Base-by-base conservation (phyloP, 495 filamentous ascomycete species). In the Cercophora sp. region DNA sequence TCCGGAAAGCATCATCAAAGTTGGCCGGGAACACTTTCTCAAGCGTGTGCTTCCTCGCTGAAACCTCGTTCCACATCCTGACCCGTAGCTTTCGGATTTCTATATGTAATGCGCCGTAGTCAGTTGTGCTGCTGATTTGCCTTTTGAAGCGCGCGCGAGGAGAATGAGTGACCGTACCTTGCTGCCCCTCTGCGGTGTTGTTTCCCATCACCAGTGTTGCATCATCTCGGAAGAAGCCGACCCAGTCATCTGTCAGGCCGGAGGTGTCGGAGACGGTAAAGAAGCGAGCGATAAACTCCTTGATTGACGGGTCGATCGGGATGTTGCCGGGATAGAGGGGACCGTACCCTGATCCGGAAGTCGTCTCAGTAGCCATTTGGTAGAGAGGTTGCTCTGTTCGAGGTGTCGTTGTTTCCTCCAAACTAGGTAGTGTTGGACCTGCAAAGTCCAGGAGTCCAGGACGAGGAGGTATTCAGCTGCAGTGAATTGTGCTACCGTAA, bases 221-320 rank as follows among this genome's bases (percentile, higher is more conserved):
- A 20, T 63, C 60, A 0, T 66, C 58, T 6, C 37, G n/a, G 55
- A 74, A 75, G 32, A 45, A 65, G 19, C 37, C 52, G 23, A 69
- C 56, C 72, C 72, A 75, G 34, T 70, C 65, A n/a, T 68, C 67
- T 25, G 65, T 66, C 36, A 45, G 44, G 11, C 55, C 57, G 2
- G 59, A 52, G 11, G 64, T 58, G 48, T 75, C 72, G 9, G 72
- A 75, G 19, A 56, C 50, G 9, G 60, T 53, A 56, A 64, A 75
- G 55, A 75, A 75, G 6, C 36, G 23, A 27, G 54, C 23, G 53
- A 75, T 61, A 37, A 73, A 74, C 1, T 49, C 13, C 42, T 59
- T 61, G 35, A 72, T 36, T 8, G 51, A 59, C 24, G 42, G 43
- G 25, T 64, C 58, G 1, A 62, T 19, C 13, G 34, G 23, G 4